Conservation (phyloP, 805 yeast species). For the Candida sakaeoensis region DNA sequence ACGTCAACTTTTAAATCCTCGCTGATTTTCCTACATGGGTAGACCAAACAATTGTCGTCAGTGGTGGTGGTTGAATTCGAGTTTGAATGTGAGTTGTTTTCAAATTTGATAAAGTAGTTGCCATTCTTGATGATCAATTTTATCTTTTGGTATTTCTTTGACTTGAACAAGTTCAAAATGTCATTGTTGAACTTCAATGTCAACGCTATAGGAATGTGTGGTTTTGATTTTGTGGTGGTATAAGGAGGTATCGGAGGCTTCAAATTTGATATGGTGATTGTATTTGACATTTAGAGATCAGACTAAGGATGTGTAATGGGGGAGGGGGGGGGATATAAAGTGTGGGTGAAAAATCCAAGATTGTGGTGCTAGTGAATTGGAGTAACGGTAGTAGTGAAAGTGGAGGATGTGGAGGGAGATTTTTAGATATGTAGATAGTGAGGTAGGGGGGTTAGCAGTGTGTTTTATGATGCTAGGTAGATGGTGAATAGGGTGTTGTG, state of each 20-base stretch:
- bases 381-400: too few relatives aligned
- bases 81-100: too few relatives aligned
- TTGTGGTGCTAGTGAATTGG: too few relatives aligned
- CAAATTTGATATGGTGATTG: conserved; percentile 28
- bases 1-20: conserved; percentile 36
- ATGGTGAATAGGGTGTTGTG: too few relatives aligned
- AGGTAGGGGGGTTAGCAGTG: too few relatives aligned
- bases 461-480: too few relatives aligned
- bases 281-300: conserved; percentile 26
- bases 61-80: too few relatives aligned
- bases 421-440: too few relatives aligned
- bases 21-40: conserved; percentile 30
- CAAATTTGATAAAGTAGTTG: conserved; percentile 23
- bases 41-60: background rate
- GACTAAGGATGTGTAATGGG: background rate
- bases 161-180: conserved; percentile 22
- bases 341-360: too few relatives aligned
- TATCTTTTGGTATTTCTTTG: conserved; percentile 16
- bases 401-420: too few relatives aligned
- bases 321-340: background rate
- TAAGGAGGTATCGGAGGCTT: conserved; percentile 11
- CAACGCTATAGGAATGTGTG: conserved; percentile 19
- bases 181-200: conserved; percentile 27
- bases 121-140: conserved; percentile 38
- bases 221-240: background rate